Evolutionary conservation across 441 rosid species (phyloP), one percentile per base, ranked within the genome.

Genomic region (Corymbia calophylla): DNA sequence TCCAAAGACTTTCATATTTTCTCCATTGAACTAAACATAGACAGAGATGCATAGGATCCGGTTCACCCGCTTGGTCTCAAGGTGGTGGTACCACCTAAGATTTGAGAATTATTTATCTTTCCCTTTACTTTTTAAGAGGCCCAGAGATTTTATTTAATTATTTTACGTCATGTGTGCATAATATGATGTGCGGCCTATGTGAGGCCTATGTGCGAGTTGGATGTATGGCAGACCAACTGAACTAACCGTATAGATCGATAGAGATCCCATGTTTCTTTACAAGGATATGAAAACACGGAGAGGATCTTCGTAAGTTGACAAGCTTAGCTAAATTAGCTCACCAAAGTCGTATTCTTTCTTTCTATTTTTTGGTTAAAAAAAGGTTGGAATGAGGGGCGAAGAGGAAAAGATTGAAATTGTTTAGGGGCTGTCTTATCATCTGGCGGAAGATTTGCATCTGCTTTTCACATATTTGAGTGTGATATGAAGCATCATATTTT

Each of bases 211-310:
- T 32, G 86, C 15, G 35, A 60, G 17, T 80, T 13, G 88, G 47
- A 48, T 62, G 55, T 84, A 90, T 93, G 95, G 94, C 94, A 93
- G 95, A 93, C 95, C 94, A 93, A 93, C 90, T 90, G 93, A 92
- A 92, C 88, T 92, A 62, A 89, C 92, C 64, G 90, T 77, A 31
- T 68, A 90, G 90, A 92, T 89, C 88, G 47, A 73, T 5, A 73
- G 51, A 39, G 90, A 93, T 93, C 89, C 89, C 51, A 8, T 19
- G 44, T 31, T 66, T 17, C 44, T 66, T 66, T 66, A 10, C 77
- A 8, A 32, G 49, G 49, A 73, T 73, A 73, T 44, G 49, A 35
- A 73, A 73, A 6, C 84, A 39, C 4, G 84, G 49, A 44, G 84
- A 73, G n/a, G 51, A 73, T 73, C 84, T 73, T 39, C n/a, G 29